A percentile compares a stretch with the other conserved stretches of the same genome.
Conservation (phyloP, 2,329 filamentous ascomycete genomes). For the Fusarium praegraminearum region DNA sequence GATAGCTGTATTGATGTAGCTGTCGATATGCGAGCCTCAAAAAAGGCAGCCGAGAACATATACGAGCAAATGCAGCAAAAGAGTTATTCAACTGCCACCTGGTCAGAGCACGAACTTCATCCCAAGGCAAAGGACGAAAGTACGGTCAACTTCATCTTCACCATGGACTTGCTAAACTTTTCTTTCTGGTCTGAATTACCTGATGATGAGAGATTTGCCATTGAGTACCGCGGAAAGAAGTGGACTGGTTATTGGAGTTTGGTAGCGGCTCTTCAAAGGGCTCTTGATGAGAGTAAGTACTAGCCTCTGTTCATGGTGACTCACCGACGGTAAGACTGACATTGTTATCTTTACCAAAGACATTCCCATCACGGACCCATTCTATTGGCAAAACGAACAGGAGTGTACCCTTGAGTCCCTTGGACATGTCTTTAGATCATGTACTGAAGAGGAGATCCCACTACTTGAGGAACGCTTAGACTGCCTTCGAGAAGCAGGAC, state of each 20-base stretch:
- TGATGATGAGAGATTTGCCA: conserved; percentile 80
- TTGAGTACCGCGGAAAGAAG: conserved; percentile 81
- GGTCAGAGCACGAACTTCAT: conserved; percentile 91
- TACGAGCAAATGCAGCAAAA: conserved; percentile 85
- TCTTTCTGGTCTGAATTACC: conserved; percentile 88
- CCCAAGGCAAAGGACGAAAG: conserved; percentile 83
- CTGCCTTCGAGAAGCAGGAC: conserved; percentile 85
- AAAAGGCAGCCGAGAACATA: conserved; percentile 83
- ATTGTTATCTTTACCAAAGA: conserved; percentile 57
- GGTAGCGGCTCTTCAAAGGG: conserved; percentile 86
- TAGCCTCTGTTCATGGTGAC: not conserved
- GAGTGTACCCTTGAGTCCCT: conserved; percentile 81
- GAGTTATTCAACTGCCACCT: conserved; percentile 84
- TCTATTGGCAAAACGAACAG: conserved; percentile 84
- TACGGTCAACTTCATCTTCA: conserved; percentile 93
- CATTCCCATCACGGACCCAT: conserved; percentile 88
- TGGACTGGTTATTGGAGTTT: conserved; percentile 98
- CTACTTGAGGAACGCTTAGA: conserved; percentile 80
- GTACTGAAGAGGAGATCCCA: conserved; percentile 88
- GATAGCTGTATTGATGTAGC: conserved; percentile 95
- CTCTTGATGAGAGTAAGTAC: conserved; percentile 80
- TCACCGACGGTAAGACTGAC: conserved; percentile 7
- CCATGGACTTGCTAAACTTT: conserved; percentile 97
- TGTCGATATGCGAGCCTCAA: conserved; percentile 84
- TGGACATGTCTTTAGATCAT: conserved; percentile 84